phyloP scores from a whole-genome alignment of 352 stramenopile species.

The Discostella stelligera region DNA sequence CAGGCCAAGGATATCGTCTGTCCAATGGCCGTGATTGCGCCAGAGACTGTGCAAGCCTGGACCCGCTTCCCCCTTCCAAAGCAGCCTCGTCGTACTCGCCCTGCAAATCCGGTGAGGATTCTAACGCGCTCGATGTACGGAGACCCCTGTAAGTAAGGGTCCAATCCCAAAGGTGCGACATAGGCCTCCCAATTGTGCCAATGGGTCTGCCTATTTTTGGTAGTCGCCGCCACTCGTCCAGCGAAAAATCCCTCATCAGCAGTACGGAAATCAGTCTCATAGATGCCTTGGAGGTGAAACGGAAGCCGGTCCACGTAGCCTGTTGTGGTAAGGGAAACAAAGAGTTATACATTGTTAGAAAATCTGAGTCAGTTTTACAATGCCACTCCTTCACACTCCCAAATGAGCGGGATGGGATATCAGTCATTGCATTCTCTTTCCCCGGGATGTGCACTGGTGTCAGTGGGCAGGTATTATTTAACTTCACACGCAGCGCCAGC shows the following conservation, averaged over 20 bases:
- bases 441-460: slow-evolving; percentile 13
- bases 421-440: slow-evolving; percentile 18
- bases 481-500: neutral
- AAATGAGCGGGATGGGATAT: slow-evolving; percentile 11
- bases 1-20: no score
- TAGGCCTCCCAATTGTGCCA: neutral
- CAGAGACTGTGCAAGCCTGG: no score
- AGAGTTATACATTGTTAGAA: neutral
- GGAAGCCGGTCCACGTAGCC: slow-evolving; percentile 1
- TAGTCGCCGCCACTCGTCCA: neutral
- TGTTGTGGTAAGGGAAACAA: neutral
- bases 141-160: neutral
- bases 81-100: neutral
- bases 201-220: slow-evolving; percentile 1
- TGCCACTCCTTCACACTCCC: neutral
- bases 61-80: no score
- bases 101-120: slow-evolving; percentile 13
- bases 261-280: slow-evolving; percentile 6
- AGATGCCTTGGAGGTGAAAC: neutral
- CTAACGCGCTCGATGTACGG: neutral
- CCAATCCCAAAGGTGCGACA: no score
- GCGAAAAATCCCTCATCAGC: slow-evolving; percentile 7
- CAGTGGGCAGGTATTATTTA: slow-evolving; percentile 5
- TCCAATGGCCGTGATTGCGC: no score
- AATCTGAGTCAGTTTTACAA: neutral